Conservation (phyloP, 495 filamentous ascomycete genomes). For the Penicillium dipodomyicola region DNA sequence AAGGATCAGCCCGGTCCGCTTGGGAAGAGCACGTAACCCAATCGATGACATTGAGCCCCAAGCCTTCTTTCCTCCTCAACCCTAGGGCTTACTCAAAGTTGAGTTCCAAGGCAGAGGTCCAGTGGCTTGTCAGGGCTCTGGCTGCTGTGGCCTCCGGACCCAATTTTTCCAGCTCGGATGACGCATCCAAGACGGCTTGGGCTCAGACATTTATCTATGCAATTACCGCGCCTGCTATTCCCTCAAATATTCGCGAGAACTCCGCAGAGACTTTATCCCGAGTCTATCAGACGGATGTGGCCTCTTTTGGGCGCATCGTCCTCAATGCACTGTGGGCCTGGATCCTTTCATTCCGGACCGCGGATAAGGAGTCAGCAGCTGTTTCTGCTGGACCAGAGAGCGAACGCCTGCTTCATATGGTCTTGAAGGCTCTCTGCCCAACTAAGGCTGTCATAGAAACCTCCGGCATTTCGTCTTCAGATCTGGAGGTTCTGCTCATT, state of each 20-base stretch:
- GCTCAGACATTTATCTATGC: constrained; percentile 76
- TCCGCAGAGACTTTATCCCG: constrained; percentile 56
- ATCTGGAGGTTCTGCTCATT: constrained; percentile 63
- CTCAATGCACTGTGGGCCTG: constrained; percentile 80
- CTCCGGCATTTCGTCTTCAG: constrained; percentile 37
- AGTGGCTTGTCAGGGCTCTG: constrained; percentile 73
- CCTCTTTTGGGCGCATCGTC: constrained; percentile 55
- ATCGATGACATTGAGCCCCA: constrained; percentile 62
- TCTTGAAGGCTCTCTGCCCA: constrained; percentile 70
- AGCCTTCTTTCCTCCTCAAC: constrained; percentile 82
- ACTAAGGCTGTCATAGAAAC: constrained; percentile 37
- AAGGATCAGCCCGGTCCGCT: constrained; percentile 32
- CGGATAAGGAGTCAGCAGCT: constrained; percentile 76
- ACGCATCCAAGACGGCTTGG: constrained; percentile 58
- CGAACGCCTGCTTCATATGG: constrained; percentile 50
- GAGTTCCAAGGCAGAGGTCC: constrained; percentile 63
- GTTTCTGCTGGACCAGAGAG: constrained; percentile 63
- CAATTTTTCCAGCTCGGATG: constrained; percentile 33
- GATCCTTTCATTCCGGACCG: constrained; percentile 60
- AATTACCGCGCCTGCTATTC: constrained; percentile 58
- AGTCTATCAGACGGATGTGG: constrained; percentile 56
- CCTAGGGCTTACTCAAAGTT: constrained; percentile 80
- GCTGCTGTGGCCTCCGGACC: constrained; percentile 52
- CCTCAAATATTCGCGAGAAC: constrained; percentile 56
- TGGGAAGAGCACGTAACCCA: constrained; percentile 57